Conservation (phyloP, 2,329 filamentous ascomycete species). For the Akanthomyces muscarius region DNA sequence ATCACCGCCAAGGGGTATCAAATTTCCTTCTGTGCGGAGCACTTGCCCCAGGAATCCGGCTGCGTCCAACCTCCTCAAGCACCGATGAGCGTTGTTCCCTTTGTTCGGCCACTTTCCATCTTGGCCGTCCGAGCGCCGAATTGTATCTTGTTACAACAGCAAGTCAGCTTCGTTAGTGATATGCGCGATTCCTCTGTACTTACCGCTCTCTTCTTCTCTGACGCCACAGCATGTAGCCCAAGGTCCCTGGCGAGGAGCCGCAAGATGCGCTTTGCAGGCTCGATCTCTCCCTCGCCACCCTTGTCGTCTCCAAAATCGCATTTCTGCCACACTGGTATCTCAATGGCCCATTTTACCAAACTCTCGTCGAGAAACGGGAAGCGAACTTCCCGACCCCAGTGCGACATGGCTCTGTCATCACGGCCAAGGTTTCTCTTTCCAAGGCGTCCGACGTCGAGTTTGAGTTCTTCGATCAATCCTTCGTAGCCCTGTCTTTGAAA, state of each 20-base stretch:
- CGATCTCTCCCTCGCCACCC: slow-evolving; percentile 43
- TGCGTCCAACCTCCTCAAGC: neutral
- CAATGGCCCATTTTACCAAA: slow-evolving; percentile 76
- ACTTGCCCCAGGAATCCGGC: neutral
- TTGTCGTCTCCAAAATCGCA: slow-evolving; percentile 71
- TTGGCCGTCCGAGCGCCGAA: slow-evolving; percentile 80
- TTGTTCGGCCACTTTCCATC: slow-evolving; percentile 67
- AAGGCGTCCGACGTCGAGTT: slow-evolving; percentile 78
- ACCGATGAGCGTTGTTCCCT: slow-evolving; percentile 60
- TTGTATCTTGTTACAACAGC: slow-evolving; percentile 55
- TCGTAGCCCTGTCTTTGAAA: slow-evolving; percentile 65
- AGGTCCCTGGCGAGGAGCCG: slow-evolving; percentile 71
- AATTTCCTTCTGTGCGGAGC: neutral
- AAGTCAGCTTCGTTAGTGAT: neutral
- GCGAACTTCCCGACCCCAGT: slow-evolving; percentile 84
- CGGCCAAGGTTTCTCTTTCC: slow-evolving; percentile 93
- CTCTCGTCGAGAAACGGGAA: slow-evolving; percentile 90
- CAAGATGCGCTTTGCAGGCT: slow-evolving; percentile 77
- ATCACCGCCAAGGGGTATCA: slow-evolving; percentile 52
- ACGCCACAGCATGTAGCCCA: slow-evolving; percentile 66
- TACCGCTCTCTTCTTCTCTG: slow-evolving; percentile 91
- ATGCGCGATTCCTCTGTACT: slow-evolving; percentile 25
- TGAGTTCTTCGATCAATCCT: slow-evolving; percentile 75
- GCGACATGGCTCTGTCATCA: slow-evolving; percentile 84
- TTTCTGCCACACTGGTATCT: slow-evolving; percentile 73